A percentile compares a stretch with the other conserved stretches of the same genome.
Evolutionary conservation across 169 alveolate species (phyloP).

Genomic region (Cryptosporidium felis): DNA sequence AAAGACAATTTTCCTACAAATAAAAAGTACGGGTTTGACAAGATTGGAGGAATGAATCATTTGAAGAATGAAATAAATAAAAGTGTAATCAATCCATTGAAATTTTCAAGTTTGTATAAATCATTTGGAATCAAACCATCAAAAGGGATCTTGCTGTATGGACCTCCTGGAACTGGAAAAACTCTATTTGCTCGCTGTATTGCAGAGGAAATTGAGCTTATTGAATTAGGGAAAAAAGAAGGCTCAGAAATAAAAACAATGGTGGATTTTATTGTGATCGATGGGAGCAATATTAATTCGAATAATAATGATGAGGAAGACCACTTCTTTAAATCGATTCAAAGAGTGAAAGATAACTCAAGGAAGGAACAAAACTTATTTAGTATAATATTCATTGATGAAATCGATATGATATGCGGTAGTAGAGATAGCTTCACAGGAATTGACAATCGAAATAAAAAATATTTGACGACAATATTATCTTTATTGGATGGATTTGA

Average conservation of each 20-base stretch:
- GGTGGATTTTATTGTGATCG: constrained; percentile 28
- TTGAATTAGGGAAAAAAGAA: constrained; percentile 5
- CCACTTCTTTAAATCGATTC: constrained; percentile 7
- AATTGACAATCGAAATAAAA: constrained; percentile 81
- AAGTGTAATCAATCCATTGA: constrained; percentile 76
- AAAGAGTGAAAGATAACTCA: constrained; percentile 24
- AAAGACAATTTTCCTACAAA: neutral
- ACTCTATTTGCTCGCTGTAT: constrained; percentile 84
- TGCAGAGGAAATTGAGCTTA: constrained; percentile 78
- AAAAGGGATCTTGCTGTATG: constrained; percentile 84
- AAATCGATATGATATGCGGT: constrained; percentile 90
- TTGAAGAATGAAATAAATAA: constrained; percentile 74
- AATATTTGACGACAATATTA: constrained; percentile 83
- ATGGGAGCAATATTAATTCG: constrained; percentile 22
- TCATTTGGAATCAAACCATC: constrained; percentile 85
- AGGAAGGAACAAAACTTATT: neutral
- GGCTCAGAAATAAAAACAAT: neutral
- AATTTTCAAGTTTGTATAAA: constrained; percentile 81
- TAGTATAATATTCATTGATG: constrained; percentile 88
- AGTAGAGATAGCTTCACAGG: constrained; percentile 81
- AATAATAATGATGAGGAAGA: neutral
- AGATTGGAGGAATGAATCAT: constrained; percentile 76
- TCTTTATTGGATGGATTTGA: constrained; percentile 87
- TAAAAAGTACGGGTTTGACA: constrained; percentile 65
- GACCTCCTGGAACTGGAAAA: constrained; percentile 87